These are phyloP conservation scores for Neonectria neomacrospora DNA, from an alignment of 2,329 filamentous ascomycete species.

Conservation along the genomic window DNA sequence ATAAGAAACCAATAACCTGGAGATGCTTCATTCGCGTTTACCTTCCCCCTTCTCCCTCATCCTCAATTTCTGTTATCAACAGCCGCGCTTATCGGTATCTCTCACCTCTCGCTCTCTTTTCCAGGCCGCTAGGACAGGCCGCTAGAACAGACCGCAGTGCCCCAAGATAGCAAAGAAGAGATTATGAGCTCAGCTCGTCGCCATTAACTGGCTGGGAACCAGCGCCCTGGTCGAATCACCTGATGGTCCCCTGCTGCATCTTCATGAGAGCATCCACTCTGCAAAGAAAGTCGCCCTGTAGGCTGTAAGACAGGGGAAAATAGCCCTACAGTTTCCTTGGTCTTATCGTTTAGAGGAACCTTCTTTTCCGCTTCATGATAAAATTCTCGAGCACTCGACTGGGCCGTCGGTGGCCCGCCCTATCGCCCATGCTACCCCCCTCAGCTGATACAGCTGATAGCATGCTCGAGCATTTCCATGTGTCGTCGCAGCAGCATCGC, in stretches of 20 bases:
- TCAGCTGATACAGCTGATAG: background rate
- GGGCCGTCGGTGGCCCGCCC: background rate
- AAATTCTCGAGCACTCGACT: background rate
- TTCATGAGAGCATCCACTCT: slow-evolving; percentile 13
- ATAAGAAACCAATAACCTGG: slow-evolving; percentile 3
- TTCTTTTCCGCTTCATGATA: background rate
- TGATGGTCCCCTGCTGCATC: slow-evolving; percentile 26
- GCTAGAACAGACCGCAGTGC: background rate
- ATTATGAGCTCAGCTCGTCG: background rate
- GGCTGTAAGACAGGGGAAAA: slow-evolving; percentile 1
- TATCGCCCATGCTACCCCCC: background rate
- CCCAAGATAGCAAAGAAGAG: slow-evolving; percentile 7
- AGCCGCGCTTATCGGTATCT: slow-evolving; percentile 2
- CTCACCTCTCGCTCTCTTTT: background rate
- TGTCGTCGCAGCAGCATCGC: slow-evolving; percentile 1
- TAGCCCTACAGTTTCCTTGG: background rate
- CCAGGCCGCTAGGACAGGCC: background rate
- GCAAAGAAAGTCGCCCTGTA: slow-evolving; percentile 1
- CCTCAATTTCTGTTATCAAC: slow-evolving; percentile 1
- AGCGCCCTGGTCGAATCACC: slow-evolving; percentile 19
- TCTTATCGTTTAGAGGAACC: background rate
- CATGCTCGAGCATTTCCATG: background rate
- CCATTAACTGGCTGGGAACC: background rate
- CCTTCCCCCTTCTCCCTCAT: slow-evolving; percentile 4
- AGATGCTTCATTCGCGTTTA: slow-evolving; percentile 3